Percentiles rank a stretch among this genome's conserved stretches.
phyloP scores from a whole-genome alignment of 2,329 filamentous ascomycete genomes.

The Monosporascus sp. region DNA sequence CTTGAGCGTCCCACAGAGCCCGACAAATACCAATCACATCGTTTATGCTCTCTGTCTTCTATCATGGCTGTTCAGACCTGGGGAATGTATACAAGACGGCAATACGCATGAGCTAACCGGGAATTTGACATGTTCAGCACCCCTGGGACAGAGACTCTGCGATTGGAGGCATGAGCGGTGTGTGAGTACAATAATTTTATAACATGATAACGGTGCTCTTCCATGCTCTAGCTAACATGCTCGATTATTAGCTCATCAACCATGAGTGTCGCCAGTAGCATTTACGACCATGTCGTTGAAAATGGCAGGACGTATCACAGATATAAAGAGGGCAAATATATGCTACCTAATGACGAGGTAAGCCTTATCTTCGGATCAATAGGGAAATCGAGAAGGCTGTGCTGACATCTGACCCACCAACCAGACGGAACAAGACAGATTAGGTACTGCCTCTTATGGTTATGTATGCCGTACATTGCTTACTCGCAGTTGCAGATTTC shows the following conservation, averaged over 20 bases:
- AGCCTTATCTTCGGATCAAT: background rate
- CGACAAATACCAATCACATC: background rate
- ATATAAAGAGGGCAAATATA: constrained; percentile 21
- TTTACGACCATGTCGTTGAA: constrained; percentile 17
- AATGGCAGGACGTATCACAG: constrained; percentile 21
- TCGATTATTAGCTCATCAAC: constrained; percentile 14
- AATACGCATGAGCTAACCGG: background rate
- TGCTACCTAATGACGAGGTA: constrained; percentile 21
- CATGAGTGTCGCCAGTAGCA: constrained; percentile 13
- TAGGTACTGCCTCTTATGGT: constrained; percentile 6
- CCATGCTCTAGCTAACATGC: background rate
- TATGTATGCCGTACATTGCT: background rate
- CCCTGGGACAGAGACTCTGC: constrained; percentile 18
- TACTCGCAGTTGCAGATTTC: constrained; percentile 11
- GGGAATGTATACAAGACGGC: background rate
- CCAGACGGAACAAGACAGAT: constrained; percentile 16
- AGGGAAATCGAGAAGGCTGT: background rate
- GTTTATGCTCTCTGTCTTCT: background rate
- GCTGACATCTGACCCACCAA: background rate
- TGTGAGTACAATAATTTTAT: constrained; percentile 9
- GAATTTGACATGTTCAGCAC: constrained; percentile 3
- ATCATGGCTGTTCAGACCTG: background rate
- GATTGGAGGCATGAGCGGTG: constrained; percentile 15
- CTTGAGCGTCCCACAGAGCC: background rate
- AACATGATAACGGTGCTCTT: background rate